Conservation (phyloP, 192 early-diverging fungal species). For the Chytriomyces hyalinus region DNA sequence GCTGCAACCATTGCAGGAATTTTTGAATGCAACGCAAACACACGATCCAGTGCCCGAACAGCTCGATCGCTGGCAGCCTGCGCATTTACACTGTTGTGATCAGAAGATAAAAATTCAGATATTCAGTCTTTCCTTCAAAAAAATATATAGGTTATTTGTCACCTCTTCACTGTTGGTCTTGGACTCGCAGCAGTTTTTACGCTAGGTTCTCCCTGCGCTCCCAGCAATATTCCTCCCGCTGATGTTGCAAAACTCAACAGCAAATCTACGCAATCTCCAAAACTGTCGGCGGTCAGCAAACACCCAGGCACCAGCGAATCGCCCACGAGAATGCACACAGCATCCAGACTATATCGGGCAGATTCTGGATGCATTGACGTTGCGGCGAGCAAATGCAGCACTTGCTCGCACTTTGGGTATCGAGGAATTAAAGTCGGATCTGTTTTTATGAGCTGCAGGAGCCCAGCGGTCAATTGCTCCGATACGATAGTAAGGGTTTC, state of each 20-base stretch:
- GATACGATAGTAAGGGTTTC: constrained; percentile 69
- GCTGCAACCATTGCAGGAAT: constrained; percentile 56
- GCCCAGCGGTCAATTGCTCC: constrained; percentile 79
- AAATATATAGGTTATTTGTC: background rate
- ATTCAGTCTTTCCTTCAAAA: background rate
- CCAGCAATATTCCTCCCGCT: constrained; percentile 32
- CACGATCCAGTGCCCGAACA: constrained; percentile 67
- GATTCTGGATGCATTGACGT: constrained; percentile 68
- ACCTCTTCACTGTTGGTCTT: background rate
- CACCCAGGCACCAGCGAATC: constrained; percentile 46
- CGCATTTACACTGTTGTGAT: constrained; percentile 40
- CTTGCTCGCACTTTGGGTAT: constrained; percentile 52
- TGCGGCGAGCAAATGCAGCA: constrained; percentile 60
- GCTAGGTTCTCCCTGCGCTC: background rate
- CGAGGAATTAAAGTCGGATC: constrained; percentile 48
- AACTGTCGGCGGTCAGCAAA: constrained; percentile 62
- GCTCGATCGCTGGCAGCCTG: constrained; percentile 65
- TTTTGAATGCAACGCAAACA: constrained; percentile 65
- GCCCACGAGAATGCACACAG: constrained; percentile 60
- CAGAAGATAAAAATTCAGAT: background rate
- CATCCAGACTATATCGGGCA: constrained; percentile 67
- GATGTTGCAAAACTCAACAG: constrained; percentile 68
- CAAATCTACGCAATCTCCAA: constrained; percentile 76
- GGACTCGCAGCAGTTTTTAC: background rate
- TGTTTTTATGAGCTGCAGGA: constrained; percentile 67